Conservation (phyloP, 2,329 filamentous ascomycete genomes). For the Paracamarosporium sp. region DNA sequence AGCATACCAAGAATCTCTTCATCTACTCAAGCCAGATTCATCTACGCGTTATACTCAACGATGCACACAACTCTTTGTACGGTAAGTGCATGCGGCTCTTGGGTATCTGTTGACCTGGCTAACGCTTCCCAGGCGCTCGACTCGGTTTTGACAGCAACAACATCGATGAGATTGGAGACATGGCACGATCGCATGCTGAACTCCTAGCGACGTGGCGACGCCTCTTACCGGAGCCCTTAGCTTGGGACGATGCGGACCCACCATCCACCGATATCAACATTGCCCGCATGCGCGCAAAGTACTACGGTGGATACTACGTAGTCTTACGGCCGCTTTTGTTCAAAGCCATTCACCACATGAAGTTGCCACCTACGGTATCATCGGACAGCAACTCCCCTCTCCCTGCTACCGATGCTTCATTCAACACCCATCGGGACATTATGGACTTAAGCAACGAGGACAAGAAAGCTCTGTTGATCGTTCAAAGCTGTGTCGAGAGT, state of each 20-base stretch:
- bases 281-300: constrained; percentile 88
- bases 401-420: constrained; percentile 39
- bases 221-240: constrained; percentile 60
- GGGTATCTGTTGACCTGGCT: constrained; percentile 20
- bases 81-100: constrained; percentile 39
- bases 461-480: constrained; percentile 31
- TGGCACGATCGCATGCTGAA: constrained; percentile 42
- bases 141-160: constrained; percentile 40
- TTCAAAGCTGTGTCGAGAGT: constrained; percentile 55
- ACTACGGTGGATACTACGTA: constrained; percentile 90
- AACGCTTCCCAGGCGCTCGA: constrained; percentile 36
- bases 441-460: constrained; percentile 36
- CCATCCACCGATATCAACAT: constrained; percentile 79
- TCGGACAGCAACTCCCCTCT: constrained; percentile 59
- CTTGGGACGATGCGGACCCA: constrained; percentile 71
- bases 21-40: constrained; percentile 69
- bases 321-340: constrained; percentile 81
- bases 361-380: constrained; percentile 33
- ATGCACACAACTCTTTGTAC: constrained; percentile 63
- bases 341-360: constrained; percentile 62
- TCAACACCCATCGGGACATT: constrained; percentile 31
- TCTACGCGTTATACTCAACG: constrained; percentile 63
- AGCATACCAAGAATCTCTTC: constrained; percentile 56
- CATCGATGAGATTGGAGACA: constrained; percentile 35
- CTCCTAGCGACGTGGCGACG: constrained; percentile 62